Conservation (phyloP, 169 alveolate genomes). For the Cryptosporidium ubiquitum region DNA sequence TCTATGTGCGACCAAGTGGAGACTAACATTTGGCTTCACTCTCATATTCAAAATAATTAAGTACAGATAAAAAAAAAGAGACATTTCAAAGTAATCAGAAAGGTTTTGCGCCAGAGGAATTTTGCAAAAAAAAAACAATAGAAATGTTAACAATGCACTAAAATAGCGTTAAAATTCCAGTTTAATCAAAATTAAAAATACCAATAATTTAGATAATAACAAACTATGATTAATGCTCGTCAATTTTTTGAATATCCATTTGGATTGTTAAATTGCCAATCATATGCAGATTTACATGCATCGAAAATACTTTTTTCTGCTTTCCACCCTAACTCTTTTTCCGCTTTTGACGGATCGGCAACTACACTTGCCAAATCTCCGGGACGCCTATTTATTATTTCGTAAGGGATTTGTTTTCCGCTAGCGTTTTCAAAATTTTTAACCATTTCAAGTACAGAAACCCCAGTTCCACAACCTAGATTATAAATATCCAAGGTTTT, state of each 20-base stretch:
- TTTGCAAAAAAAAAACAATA: not conserved
- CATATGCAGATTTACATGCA: slow-evolving; percentile 75
- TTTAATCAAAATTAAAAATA: not conserved
- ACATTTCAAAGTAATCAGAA: not conserved
- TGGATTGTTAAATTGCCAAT: slow-evolving; percentile 80
- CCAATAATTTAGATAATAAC: not conserved
- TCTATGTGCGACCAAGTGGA: slow-evolving; percentile 79
- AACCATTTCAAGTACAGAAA: slow-evolving; percentile 87
- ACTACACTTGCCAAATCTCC: slow-evolving; percentile 90
- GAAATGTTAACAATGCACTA: not conserved
- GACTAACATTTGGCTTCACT: not conserved
- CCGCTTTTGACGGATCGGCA: slow-evolving; percentile 90
- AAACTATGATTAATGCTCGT: not conserved
- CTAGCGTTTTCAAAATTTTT: slow-evolving; percentile 86
- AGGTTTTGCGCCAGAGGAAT: not conserved
- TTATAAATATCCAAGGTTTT: slow-evolving; percentile 82
- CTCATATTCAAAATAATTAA: not conserved
- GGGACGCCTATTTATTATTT: slow-evolving; percentile 84
- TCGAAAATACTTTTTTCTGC: slow-evolving; percentile 78
- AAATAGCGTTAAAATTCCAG: not conserved
- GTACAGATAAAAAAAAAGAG: not conserved
- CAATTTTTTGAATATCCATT: slow-evolving; percentile 75
- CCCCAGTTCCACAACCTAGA: slow-evolving; percentile 92
- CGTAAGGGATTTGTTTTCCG: slow-evolving; percentile 80
- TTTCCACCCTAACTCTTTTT: slow-evolving; percentile 87